Base-by-base conservation (phyloP, 306 rosid species). In the Benincasa hispida region DNA sequence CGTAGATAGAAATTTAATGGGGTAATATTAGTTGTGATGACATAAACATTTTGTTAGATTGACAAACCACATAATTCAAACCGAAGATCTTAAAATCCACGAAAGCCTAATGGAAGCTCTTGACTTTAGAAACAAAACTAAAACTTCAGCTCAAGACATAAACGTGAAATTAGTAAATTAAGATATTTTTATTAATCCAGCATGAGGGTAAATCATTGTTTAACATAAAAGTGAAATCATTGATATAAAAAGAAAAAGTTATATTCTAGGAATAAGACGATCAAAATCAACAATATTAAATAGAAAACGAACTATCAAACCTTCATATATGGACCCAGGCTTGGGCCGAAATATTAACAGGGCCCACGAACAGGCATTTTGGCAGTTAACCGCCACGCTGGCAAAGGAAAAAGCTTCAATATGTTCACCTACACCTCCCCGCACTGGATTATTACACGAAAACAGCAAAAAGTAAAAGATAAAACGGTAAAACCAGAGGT, bases 381-480 rank as follows among this genome's bases (percentile, higher is more conserved):
- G 68, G 5, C 15, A 2, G 68, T 2, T 6, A 6, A 28, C 68
- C 41, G 41, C 42, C 68, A 61, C 68, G 41, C 2, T 61, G 13
- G 69, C 8, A 62, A 2, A 59, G 37, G 42, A 32, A 30, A 30
- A 62, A 8, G 45, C 25, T 30, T n/a, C n/a, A n/a, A n/a, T n/a
- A 39, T 27, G 67, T 17, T 41, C 81, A 68, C 32, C 76, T 18
- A 78, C 45, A 67, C 53, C 63, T 27, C n/a, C 28, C 34, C 81
- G 3, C 47, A 65, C 59, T 0, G 7, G 48, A 78, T 28, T 14
- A 25, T 9, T 56, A 35, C 47, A 9, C 14, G 30, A n/a, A 19
- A 53, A 53, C 13, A 6, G 21, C 37, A 72, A 53, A 14, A 74
- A 30, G 22, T 50, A 50, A 50, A 50, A 50, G 54, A 48, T 48